Conservation (phyloP, 176 grass and related monocot species). For the Zea luxurians region DNA sequence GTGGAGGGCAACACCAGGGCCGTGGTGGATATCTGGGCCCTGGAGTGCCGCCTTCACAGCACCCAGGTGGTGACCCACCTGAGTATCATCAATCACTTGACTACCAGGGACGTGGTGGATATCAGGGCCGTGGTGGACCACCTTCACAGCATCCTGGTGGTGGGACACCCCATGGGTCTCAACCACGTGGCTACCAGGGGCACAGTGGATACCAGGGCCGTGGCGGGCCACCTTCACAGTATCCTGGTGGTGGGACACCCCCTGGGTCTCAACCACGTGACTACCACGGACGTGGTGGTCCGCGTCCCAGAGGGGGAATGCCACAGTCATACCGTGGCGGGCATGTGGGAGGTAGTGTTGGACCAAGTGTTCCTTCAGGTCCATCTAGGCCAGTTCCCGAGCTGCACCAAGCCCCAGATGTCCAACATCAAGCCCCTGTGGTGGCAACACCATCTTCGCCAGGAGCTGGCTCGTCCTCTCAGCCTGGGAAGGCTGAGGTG, state of each 20-base stretch:
- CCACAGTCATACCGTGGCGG: conserved; percentile 62
- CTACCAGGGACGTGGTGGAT: conserved; percentile 57
- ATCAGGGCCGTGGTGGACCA: conserved; percentile 21
- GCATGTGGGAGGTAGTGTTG: conserved; percentile 55
- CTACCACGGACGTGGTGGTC: conserved; percentile 57
- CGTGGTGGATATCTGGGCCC: conserved; percentile 45
- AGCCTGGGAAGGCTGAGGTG: conserved; percentile 50
- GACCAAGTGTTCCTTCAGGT: conserved; percentile 53
- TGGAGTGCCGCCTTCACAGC: conserved; percentile 22
- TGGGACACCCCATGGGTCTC: conserved; percentile 43
- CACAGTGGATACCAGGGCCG: conserved; percentile 49
- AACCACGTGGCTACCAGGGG: conserved; percentile 53
- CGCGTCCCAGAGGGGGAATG: conserved; percentile 49
- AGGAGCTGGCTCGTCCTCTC: conserved; percentile 61
- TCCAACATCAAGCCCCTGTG: conserved; percentile 52
- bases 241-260: conserved; percentile 40
- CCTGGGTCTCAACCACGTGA: conserved; percentile 54
- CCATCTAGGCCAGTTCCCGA: conserved; percentile 82
- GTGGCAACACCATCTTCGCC: conserved; percentile 41
- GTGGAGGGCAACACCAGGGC: conserved; percentile 52
- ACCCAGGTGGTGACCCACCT: conserved; percentile 37
- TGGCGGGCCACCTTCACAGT: conserved; percentile 45
- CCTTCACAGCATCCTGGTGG: conserved; percentile 16
- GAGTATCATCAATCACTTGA: conserved; percentile 57
- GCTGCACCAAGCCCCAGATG: conserved; percentile 90